phyloP scores from a whole-genome alignment of 1,284 basidiomycete species.

The Tilletia indica region DNA sequence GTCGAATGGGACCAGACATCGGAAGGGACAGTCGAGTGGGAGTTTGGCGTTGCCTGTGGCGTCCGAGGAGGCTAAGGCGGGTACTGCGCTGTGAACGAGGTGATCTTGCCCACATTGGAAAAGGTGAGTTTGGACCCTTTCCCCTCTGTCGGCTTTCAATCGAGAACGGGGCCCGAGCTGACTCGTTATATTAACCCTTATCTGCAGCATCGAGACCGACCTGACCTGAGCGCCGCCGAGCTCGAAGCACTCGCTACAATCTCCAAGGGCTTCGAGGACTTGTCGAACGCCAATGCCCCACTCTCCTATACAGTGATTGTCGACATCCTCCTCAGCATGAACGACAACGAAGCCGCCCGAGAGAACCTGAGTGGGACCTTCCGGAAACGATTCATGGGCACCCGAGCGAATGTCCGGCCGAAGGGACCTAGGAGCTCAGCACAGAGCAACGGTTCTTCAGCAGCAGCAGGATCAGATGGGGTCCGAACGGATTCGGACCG shows the following conservation, averaged over 20 bases:
- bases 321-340: slow-evolving; percentile 84
- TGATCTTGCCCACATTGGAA: slow-evolving; percentile 45
- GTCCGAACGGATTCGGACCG: slow-evolving; percentile 13
- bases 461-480: slow-evolving; percentile 24
- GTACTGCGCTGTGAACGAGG: slow-evolving; percentile 38
- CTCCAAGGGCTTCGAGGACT: slow-evolving; percentile 78
- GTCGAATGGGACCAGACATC: slow-evolving; percentile 3
- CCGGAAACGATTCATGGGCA: slow-evolving; percentile 28
- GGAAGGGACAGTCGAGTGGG: slow-evolving; percentile 21
- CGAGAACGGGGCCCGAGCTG: not conserved
- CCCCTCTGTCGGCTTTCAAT: too few relatives aligned
- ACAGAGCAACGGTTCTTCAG: not conserved
- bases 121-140: slow-evolving; percentile 24
- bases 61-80: slow-evolving; percentile 31
- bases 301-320: slow-evolving; percentile 81
- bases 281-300: slow-evolving; percentile 75
- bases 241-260: slow-evolving; percentile 87
- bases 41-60: slow-evolving; percentile 22
- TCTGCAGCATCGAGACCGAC: slow-evolving; percentile 20
- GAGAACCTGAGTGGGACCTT: slow-evolving; percentile 39
- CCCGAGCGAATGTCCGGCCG: slow-evolving; percentile 1
- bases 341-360: slow-evolving; percentile 58
- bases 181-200: not conserved
- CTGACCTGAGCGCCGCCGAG: slow-evolving; percentile 81
- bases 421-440: slow-evolving; percentile 1